A percentile compares a stretch with the other conserved stretches of the same genome.
Conservation (phyloP, 2,329 filamentous ascomycete genomes). For the Bisporella sp. region DNA sequence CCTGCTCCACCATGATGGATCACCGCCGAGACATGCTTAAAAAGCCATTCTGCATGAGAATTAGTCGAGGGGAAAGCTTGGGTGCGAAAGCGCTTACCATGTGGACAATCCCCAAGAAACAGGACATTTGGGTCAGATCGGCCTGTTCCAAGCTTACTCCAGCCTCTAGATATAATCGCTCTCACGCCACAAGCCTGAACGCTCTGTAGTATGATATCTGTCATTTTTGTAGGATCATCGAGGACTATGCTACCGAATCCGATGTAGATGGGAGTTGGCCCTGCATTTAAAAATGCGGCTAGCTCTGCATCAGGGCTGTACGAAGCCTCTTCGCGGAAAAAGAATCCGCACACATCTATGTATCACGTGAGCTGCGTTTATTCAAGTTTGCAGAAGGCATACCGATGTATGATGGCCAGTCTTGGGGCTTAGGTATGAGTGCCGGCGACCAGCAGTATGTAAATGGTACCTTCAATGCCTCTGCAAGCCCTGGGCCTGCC, state of each 20-base stretch:
- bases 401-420: constrained; percentile 33
- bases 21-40: constrained; percentile 45
- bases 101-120: constrained; percentile 5
- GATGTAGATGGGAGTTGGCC: constrained; percentile 16
- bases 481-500: constrained; percentile 30
- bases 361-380: not conserved
- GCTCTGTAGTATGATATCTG: constrained; percentile 29
- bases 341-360: constrained; percentile 61
- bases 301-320: constrained; percentile 30
- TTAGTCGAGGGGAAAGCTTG: constrained; percentile 53
- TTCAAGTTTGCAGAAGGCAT: constrained; percentile 8
- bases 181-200: constrained; percentile 27
- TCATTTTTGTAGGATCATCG: constrained; percentile 29
- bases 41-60: constrained; percentile 42
- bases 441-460: constrained; percentile 29
- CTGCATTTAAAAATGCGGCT: constrained; percentile 11
- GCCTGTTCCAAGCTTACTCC: constrained; percentile 27
- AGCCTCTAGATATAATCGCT: constrained; percentile 31
- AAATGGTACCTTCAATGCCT: constrained; percentile 25
- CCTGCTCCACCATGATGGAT: constrained; percentile 55
- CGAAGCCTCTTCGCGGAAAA: constrained; percentile 57
- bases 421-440: constrained; percentile 32
- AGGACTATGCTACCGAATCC: constrained; percentile 21
- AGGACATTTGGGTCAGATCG: constrained; percentile 21
- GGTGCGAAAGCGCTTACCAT: constrained; percentile 33